Evolutionary conservation across 2,329 filamentous ascomycete genomes (phyloP).

Genomic region (Hypoxylon sp.): DNA sequence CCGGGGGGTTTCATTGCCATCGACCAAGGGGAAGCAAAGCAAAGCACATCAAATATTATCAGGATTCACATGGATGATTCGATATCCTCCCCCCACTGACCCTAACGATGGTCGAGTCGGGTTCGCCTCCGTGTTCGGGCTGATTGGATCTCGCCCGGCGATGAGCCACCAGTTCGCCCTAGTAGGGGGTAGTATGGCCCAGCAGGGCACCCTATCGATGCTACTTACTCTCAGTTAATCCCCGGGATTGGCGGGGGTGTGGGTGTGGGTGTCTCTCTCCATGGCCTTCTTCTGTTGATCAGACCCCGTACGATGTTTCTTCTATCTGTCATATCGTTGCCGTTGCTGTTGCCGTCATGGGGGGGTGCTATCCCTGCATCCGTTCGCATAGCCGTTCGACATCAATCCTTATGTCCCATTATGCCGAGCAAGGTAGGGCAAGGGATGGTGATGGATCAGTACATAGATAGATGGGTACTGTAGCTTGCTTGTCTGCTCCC

Average conservation of each 20-base stretch:
- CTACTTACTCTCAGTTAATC: conserved; percentile 30
- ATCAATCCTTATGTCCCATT: conserved; percentile 23
- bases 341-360: conserved; percentile 8
- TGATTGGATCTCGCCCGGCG: conserved; percentile 31
- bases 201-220: conserved; percentile 25
- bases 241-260: conserved; percentile 22
- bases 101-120: conserved; percentile 20
- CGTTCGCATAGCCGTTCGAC: conserved; percentile 11
- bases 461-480: no score
- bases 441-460: conserved; percentile 1
- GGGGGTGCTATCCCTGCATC: conserved; percentile 16
- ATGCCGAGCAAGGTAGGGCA: conserved; percentile 7
- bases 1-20: conserved; percentile 22
- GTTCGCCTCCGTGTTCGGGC: conserved; percentile 21
- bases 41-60: conserved; percentile 33
- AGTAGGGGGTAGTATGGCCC: conserved; percentile 8
- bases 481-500: conserved; percentile 15
- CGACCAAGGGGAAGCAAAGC: no score
- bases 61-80: conserved; percentile 32
- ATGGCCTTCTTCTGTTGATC: no score
- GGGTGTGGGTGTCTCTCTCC: no score
- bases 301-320: background rate
- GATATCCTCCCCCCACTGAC: conserved; percentile 19
- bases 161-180: conserved; percentile 19
- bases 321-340: conserved; percentile 3